Conservation (phyloP, 768 basidiomycete species). For the Boletus subcaerulescens region DNA sequence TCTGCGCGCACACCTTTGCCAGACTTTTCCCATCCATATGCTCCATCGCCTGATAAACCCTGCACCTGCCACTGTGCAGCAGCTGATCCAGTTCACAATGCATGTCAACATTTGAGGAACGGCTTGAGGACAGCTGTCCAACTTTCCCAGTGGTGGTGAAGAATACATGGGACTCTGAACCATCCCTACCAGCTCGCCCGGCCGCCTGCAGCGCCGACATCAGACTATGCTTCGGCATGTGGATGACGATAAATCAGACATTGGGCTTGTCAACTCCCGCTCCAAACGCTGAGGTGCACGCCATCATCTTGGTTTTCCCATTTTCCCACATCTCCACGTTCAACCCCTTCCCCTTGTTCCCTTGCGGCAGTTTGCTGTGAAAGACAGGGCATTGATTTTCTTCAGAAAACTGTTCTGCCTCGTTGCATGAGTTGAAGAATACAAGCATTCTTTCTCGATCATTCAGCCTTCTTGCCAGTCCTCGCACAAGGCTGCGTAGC, state of each 20-base stretch:
- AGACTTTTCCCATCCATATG: neutral
- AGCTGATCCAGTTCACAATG: neutral
- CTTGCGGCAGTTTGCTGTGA: neutral
- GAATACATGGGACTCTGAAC: neutral
- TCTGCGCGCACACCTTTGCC: slow-evolving; percentile 1
- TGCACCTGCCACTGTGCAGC: neutral
- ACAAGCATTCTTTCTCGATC: neutral
- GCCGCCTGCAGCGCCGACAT: neutral
- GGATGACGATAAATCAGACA: neutral
- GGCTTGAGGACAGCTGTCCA: neutral
- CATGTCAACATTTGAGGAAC: neutral
- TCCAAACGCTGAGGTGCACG: neutral
- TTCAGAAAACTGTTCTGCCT: neutral
- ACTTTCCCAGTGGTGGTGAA: neutral
- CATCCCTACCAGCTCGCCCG: neutral
- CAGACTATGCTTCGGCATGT: neutral
- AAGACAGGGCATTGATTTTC: neutral
- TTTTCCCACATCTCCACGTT: neutral
- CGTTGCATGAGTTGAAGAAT: neutral
- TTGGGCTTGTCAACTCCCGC: neutral
- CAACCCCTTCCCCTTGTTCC: neutral
- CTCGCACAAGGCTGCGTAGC: fast-evolving
- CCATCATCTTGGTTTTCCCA: neutral
- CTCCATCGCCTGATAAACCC: neutral
- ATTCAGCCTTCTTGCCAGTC: neutral